These are phyloP conservation scores for Pseudognaphalium luteoalbum DNA, from an alignment of 129 eudicot genomes.

Conservation along the genomic window DNA sequence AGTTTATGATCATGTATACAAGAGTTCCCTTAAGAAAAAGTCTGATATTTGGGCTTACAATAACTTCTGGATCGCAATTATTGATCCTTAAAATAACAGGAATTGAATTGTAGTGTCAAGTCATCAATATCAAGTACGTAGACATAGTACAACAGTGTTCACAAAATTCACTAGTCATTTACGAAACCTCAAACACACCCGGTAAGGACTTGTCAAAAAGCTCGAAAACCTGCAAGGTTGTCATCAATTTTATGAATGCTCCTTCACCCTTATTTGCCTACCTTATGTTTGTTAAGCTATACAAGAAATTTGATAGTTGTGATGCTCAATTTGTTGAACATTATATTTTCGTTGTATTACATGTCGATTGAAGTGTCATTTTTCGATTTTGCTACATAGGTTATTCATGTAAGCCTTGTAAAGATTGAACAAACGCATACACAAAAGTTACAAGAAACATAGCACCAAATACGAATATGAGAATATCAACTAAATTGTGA, in stretches of 20 bases:
- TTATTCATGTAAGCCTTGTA: not conserved
- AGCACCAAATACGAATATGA: not conserved
- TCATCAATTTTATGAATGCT: not conserved
- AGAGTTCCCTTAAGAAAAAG: too few species aligned
- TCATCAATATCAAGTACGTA: not conserved
- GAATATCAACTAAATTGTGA: not conserved
- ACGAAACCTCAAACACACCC: not conserved
- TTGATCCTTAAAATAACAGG: too few species aligned
- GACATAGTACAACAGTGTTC: not conserved
- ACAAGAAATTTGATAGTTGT: too few species aligned
- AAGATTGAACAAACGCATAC: not conserved
- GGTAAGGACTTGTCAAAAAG: not conserved
- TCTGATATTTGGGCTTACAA: too few species aligned
- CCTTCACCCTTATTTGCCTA: not conserved
- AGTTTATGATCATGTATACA: too few species aligned
- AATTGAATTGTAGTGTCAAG: not conserved
- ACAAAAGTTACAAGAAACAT: not conserved
- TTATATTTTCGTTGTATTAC: too few species aligned
- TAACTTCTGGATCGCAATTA: too few species aligned
- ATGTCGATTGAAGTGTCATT: too few species aligned
- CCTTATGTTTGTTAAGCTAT: too few species aligned
- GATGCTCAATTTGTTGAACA: too few species aligned
- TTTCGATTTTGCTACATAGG: too few species aligned
- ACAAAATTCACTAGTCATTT: not conserved
- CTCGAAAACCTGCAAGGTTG: too few species aligned